Conservation (phyloP, 2,329 filamentous ascomycete species). For the Erysiphe neolycopersici region DNA sequence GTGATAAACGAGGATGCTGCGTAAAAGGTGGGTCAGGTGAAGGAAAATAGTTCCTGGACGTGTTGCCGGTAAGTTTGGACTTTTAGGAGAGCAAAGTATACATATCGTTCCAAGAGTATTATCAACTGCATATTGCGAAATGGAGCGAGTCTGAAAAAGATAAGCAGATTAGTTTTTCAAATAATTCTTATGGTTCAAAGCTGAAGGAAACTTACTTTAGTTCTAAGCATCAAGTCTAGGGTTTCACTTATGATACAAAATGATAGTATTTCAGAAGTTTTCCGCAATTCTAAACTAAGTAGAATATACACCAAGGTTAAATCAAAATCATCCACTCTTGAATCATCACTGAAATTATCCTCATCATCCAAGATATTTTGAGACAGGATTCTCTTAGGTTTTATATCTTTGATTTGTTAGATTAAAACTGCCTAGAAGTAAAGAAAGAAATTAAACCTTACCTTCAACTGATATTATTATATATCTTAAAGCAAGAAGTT, state of each 20-base stretch:
- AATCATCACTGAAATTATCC: slow-evolving; percentile 2
- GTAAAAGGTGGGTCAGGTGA: slow-evolving; percentile 23
- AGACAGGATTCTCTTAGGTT: background rate
- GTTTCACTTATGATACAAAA: slow-evolving; percentile 12
- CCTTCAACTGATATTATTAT: slow-evolving; percentile 10
- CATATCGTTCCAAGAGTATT: slow-evolving; percentile 12
- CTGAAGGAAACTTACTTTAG: slow-evolving; percentile 7
- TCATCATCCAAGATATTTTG: background rate
- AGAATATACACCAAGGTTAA: slow-evolving; percentile 8
- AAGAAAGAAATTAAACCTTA: slow-evolving; percentile 2
- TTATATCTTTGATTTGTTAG: background rate
- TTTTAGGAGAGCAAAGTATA: slow-evolving; percentile 11
- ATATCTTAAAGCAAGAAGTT: slow-evolving; percentile 7
- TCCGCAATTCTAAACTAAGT: slow-evolving; percentile 7
- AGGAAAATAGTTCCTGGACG: slow-evolving; percentile 9
- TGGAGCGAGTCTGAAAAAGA: slow-evolving; percentile 6
- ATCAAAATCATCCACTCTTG: slow-evolving; percentile 4
- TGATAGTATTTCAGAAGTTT: slow-evolving; percentile 6
- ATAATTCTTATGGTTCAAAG: too few species aligned
- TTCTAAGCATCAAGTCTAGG: slow-evolving; percentile 12
- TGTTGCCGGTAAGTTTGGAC: slow-evolving; percentile 5
- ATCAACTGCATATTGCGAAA: slow-evolving; percentile 14
- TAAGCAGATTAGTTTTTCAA: background rate
- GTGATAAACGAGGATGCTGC: slow-evolving; percentile 30
- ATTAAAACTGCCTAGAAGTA: background rate